Percentiles rank a stretch among this genome's conserved stretches.
Evolutionary conservation across 2,329 filamentous ascomycete species (phyloP).

Genomic region (Tolypocladium inflatum): DNA sequence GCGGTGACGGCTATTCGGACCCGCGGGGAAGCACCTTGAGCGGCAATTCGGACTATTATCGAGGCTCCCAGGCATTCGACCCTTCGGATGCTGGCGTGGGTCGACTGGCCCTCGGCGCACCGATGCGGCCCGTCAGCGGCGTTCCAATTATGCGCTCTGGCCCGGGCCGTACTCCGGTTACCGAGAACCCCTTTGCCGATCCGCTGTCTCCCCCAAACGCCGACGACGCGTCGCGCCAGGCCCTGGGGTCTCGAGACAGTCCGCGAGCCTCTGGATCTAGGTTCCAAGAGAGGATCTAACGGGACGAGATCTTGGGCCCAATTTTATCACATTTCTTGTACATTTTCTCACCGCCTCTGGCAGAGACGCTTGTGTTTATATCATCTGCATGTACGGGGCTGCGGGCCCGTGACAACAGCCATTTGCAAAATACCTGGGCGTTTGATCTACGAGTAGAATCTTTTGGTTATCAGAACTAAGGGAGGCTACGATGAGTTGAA

Average conservation of each 20-base stretch:
- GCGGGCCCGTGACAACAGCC: not conserved
- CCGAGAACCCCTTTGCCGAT: conserved; percentile 38
- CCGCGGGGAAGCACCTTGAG: conserved; percentile 34
- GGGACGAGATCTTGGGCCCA: not conserved
- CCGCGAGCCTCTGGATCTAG: conserved; percentile 25
- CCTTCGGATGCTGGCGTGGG: conserved; percentile 21
- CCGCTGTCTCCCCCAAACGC: conserved; percentile 17
- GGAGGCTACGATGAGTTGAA: not conserved
- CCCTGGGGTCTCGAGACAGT: conserved; percentile 23
- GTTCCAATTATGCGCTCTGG: conserved; percentile 53
- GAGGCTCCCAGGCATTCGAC: conserved; percentile 40
- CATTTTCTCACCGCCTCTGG: not conserved
- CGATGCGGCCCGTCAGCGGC: conserved; percentile 52
- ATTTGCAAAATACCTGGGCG: not conserved
- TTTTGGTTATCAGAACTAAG: not conserved
- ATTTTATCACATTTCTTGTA: not conserved
- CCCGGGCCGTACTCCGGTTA: conserved; percentile 54
- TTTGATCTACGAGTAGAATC: not conserved
- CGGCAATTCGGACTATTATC: conserved; percentile 41
- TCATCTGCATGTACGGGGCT: not conserved
- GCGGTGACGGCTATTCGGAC: conserved; percentile 54
- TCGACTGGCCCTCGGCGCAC: conserved; percentile 43
- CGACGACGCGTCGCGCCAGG: conserved; percentile 22
- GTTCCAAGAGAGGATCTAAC: conserved; percentile 32
- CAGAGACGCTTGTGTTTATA: not conserved